Evolutionary conservation across 352 stramenopile species (phyloP), one percentile per base, ranked within the genome.

Genomic region (Pythium grandisporangium): DNA sequence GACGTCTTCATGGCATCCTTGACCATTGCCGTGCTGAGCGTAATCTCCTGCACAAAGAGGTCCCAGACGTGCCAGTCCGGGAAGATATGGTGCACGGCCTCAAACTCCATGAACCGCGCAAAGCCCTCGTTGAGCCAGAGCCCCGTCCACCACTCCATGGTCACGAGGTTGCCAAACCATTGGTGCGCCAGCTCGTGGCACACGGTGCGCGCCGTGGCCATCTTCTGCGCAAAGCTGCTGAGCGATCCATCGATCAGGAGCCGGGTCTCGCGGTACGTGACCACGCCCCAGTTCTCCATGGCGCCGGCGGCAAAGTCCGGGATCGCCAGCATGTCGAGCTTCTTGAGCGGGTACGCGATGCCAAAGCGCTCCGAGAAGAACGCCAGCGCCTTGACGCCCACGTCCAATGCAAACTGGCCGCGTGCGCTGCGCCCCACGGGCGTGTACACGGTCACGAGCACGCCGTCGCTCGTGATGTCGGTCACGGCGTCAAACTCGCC

Each of bases 51-150:
- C 20, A 94, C 88, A 56, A 98, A 99, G 44, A 96, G 83, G 51
- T 98, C 89, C 93, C 95, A 98, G 37, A 98, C 92, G 16, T 85
- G 69, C 88, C 89, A 98, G n/a, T 96, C 64, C 0, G 94, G 93
- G 66, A 96, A 98, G 20, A 98, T 71, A 30, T 75, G 43, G 59
- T 98, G 61, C 12, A 95, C 80, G 2, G 91, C 89, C 41, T 89
- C 90, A 39, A 96, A 96, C 62, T 99, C 94, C 65, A 97, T 97
- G 74, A 95, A 99, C 30, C 66, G 85, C 2, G 96, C 96, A 58
- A 99, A 99, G 17, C 95, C 95, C 59, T 99, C 96, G 61, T 99
- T 99, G 3, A 99, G 74, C 91, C 91, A 98, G 26, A 98, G 56
- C 4, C 84, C 82, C n/a, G 88, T 93, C 90, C 91, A 98, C 72